phyloP scores from a whole-genome alignment of 371 early-diverging fungal genomes.

The Mortierella polycephala region DNA sequence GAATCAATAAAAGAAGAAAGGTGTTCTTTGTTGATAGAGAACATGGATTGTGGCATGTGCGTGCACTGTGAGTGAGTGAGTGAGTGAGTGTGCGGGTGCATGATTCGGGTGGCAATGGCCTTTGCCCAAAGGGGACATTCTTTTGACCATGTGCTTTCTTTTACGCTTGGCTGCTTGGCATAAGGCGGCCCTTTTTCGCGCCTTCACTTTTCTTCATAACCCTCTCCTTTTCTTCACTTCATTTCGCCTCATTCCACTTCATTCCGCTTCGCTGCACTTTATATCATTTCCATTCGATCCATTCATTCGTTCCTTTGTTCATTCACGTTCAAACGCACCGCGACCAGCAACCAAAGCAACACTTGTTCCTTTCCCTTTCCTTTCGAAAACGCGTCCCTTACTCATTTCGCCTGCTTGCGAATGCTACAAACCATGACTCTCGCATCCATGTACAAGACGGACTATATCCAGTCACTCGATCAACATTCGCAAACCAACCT shows the following conservation, averaged over 20 bases:
- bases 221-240: background rate
- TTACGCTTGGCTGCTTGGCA: no score
- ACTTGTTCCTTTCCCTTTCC: background rate
- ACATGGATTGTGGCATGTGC: no score
- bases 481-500: constrained; percentile 74
- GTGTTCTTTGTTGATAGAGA: no score
- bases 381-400: background rate
- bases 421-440: constrained; percentile 36
- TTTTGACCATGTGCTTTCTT: no score
- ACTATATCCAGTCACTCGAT: constrained; percentile 59
- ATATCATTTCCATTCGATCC: background rate
- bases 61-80: no score
- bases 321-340: no score
- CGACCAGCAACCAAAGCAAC: background rate
- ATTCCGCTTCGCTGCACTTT: no score
- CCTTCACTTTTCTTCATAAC: background rate
- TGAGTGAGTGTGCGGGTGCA: no score
- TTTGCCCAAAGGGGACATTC: no score
- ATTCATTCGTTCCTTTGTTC: background rate
- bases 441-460: constrained; percentile 46
- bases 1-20: no score
- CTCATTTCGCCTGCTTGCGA: background rate
- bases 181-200: background rate
- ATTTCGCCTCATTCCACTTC: no score
- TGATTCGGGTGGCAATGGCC: no score